A percentile compares a stretch with the other conserved stretches of the same genome.
These are phyloP conservation scores for Xylariaceae sp. DNA, from an alignment of 2,329 filamentous ascomycete species.

Conservation along the genomic window DNA sequence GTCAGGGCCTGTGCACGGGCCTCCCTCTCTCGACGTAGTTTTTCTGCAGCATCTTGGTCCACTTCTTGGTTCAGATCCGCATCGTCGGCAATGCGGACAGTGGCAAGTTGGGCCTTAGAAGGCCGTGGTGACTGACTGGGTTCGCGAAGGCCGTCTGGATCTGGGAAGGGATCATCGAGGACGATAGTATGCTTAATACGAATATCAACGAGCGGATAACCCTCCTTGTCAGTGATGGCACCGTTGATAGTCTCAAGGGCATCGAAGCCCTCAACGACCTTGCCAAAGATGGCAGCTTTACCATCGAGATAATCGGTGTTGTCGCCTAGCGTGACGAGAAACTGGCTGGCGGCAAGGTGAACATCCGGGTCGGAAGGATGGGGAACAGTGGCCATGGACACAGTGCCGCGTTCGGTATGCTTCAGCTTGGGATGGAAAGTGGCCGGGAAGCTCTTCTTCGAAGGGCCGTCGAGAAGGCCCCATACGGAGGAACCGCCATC, in stretches of 20 bases:
- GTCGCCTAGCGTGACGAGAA: conserved; percentile 85
- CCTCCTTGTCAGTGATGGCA: conserved; percentile 79
- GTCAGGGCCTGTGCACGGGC: conserved; percentile 91
- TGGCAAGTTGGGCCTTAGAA: conserved; percentile 78
- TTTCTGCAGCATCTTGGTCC: conserved; percentile 77
- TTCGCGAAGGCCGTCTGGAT: conserved; percentile 70
- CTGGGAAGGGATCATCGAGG: conserved; percentile 85
- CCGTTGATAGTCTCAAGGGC: conserved; percentile 88
- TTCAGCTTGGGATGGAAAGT: conserved; percentile 82
- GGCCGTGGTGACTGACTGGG: conserved; percentile 77
- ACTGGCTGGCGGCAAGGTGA: conserved; percentile 82
- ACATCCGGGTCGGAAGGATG: conserved; percentile 71
- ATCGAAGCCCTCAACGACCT: conserved; percentile 94
- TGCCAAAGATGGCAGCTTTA: conserved; percentile 91
- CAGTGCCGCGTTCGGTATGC: conserved; percentile 81
- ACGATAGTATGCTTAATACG: conserved; percentile 88
- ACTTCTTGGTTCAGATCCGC: conserved; percentile 66
- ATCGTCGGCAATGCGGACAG: conserved; percentile 86
- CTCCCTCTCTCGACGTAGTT: conserved; percentile 76
- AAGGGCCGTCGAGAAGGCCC: conserved; percentile 67
- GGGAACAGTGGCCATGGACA: conserved; percentile 94
- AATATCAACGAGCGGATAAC: conserved; percentile 87
- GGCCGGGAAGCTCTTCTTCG: conserved; percentile 74
- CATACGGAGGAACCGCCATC: conserved; percentile 93
- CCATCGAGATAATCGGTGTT: conserved; percentile 87